A percentile compares a stretch with the other conserved stretches of the same genome.
Evolutionary conservation across 805 yeast genomes (phyloP).

Genomic region (Yarrowia bubula): DNA sequence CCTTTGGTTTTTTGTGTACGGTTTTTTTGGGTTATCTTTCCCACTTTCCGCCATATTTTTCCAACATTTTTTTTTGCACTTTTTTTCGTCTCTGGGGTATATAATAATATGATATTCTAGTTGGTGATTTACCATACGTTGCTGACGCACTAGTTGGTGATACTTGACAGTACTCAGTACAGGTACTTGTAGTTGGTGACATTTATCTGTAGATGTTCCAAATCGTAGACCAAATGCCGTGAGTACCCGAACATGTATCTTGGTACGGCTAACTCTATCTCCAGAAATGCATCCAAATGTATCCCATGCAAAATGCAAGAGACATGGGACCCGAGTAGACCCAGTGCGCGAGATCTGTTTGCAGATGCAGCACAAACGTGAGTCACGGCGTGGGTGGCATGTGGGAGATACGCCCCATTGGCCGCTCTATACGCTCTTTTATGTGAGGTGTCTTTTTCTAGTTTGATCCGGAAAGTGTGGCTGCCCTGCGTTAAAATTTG

Average conservation of each 20-base stretch:
- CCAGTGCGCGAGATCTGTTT: not conserved
- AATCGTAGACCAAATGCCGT: not conserved
- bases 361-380: not conserved
- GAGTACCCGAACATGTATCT: not conserved
- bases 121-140: not conserved
- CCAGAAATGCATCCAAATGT: constrained; percentile 23
- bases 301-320: not conserved
- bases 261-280: constrained; percentile 13
- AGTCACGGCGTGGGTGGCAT: not conserved
- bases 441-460: not conserved
- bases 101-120: constrained; percentile 14
- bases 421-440: too few relatives aligned
- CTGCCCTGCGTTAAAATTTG: constrained; percentile 1
- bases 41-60: constrained; percentile 21
- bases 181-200: too few relatives aligned
- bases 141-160: not conserved
- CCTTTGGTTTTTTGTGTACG: constrained; percentile 24
- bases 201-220: too few relatives aligned
- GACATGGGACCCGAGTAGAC: constrained; percentile 18
- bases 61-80: constrained; percentile 1
- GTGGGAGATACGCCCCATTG: not conserved
- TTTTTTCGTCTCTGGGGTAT: constrained; percentile 11
- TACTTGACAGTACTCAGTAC: too few relatives aligned
- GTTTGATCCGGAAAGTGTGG: not conserved
- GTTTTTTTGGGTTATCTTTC: constrained; percentile 23